Evolutionary conservation across 768 basidiomycete species (phyloP).

Genomic region (Mycena indigotica): DNA sequence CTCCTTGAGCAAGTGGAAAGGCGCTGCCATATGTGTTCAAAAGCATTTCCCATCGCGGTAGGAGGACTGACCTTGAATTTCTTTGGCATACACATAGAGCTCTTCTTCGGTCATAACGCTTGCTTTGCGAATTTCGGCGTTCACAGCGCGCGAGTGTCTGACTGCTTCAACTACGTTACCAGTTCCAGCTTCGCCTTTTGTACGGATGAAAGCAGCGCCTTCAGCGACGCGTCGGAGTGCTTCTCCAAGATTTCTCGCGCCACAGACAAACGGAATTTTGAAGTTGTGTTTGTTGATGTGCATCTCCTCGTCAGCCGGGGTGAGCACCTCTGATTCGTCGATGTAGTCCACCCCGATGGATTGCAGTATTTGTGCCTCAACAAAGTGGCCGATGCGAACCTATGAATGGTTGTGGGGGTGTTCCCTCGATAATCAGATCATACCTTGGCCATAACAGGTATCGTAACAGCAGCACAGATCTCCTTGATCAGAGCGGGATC

Average conservation of each 20-base stretch:
- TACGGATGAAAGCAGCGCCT: constrained; percentile 97
- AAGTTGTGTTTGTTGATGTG: constrained; percentile 97
- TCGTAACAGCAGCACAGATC: constrained; percentile 92
- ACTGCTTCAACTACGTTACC: constrained; percentile 95
- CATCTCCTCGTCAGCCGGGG: constrained; percentile 93
- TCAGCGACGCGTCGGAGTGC: constrained; percentile 95
- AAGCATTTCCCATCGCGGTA: neutral
- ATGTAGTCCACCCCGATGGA: constrained; percentile 95
- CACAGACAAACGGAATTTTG: constrained; percentile 96
- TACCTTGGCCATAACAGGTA: constrained; percentile 97
- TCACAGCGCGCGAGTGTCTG: constrained; percentile 84
- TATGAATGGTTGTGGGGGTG: too few species aligned
- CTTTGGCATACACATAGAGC: constrained; percentile 90
- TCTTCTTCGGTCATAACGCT: constrained; percentile 93
- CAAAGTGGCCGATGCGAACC: constrained; percentile 96
- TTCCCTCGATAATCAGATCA: too few species aligned
- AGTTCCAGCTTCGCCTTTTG: constrained; percentile 91
- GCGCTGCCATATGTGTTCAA: too few species aligned
- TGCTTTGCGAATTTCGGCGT: constrained; percentile 81
- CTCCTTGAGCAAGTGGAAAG: constrained; percentile 95
- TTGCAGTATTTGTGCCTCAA: constrained; percentile 96
- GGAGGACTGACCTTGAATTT: constrained; percentile 51
- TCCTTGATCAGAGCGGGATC: constrained; percentile 97
- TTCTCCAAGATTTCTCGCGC: constrained; percentile 92
- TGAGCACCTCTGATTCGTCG: constrained; percentile 92